Percentiles rank a stretch among this genome's conserved stretches.
Evolutionary conservation across 306 rosid genomes (phyloP).

Genomic region (Vachellia collinsii): DNA sequence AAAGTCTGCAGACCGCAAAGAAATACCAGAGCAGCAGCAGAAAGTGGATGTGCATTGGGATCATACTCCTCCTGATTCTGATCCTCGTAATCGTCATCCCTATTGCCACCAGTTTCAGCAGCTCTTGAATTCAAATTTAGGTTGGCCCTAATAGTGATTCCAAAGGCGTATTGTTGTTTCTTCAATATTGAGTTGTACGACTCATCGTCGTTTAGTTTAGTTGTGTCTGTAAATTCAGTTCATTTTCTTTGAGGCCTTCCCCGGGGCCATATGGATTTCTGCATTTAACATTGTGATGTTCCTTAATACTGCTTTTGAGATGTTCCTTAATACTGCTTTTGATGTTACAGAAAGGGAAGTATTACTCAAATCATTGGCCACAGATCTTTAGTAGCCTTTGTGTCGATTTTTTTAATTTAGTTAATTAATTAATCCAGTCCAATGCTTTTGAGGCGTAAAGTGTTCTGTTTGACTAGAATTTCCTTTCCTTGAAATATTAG

Average conservation of each 20-base stretch:
- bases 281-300: neutral
- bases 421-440: neutral
- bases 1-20: slow-evolving; percentile 60
- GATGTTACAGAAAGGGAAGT: neutral
- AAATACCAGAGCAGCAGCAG: slow-evolving; percentile 61
- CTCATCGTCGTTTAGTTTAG: slow-evolving; percentile 15
- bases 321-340: neutral
- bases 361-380: neutral
- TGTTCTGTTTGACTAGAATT: neutral
- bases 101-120: slow-evolving; percentile 55
- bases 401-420: no score
- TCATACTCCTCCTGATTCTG: slow-evolving; percentile 58
- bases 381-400: no score
- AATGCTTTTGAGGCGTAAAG: neutral
- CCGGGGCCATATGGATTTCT: neutral
- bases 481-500: neutral
- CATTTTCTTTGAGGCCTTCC: neutral
- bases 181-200: neutral
- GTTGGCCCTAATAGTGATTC: neutral
- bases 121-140: slow-evolving; percentile 44
- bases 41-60: slow-evolving; percentile 77
- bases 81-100: slow-evolving; percentile 70
- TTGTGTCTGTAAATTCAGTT: neutral
- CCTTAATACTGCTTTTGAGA: neutral
- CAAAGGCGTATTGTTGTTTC: neutral